Conservation (phyloP, 108 stramenopile genomes). For the Nitzschia palea region DNA sequence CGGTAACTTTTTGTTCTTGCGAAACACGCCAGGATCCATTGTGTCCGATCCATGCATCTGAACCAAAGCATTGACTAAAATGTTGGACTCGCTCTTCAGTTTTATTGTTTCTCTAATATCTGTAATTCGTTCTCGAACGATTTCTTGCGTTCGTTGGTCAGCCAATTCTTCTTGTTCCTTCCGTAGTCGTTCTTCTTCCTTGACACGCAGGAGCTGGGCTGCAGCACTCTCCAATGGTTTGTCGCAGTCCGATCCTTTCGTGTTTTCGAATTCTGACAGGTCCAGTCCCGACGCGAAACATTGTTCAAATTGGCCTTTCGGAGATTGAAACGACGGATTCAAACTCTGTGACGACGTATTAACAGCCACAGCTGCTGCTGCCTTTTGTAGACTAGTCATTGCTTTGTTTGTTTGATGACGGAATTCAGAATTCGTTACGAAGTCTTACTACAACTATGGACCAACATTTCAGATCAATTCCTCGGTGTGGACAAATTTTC, state of each 20-base stretch:
- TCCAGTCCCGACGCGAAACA: slow-evolving; percentile 40
- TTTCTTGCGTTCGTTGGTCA: slow-evolving; percentile 14
- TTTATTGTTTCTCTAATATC: slow-evolving; percentile 10
- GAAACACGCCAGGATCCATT: background rate
- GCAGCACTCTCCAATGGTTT: slow-evolving; percentile 18
- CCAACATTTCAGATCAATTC: too few species aligned
- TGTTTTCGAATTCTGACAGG: slow-evolving; percentile 33
- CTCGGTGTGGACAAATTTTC: too few species aligned
- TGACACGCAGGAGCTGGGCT: slow-evolving; percentile 26
- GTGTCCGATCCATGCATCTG: slow-evolving; percentile 34
- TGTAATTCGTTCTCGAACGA: slow-evolving; percentile 1
- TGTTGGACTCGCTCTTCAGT: background rate
- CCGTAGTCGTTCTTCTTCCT: slow-evolving; percentile 8
- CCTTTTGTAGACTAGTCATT: slow-evolving; percentile 9
- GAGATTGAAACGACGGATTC: background rate
- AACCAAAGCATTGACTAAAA: slow-evolving; percentile 24
- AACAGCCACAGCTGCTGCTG: background rate
- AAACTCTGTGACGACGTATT: background rate
- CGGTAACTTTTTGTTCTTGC: slow-evolving; percentile 5
- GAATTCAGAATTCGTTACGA: too few species aligned
- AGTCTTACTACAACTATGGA: too few species aligned
- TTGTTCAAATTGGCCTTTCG: slow-evolving; percentile 34
- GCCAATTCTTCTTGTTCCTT: slow-evolving; percentile 22
- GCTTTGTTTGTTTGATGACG: too few species aligned
- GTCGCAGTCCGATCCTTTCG: background rate